Evolutionary conservation across 148 eudicot species (phyloP).

Genomic region (Hydrangea macrophylla): DNA sequence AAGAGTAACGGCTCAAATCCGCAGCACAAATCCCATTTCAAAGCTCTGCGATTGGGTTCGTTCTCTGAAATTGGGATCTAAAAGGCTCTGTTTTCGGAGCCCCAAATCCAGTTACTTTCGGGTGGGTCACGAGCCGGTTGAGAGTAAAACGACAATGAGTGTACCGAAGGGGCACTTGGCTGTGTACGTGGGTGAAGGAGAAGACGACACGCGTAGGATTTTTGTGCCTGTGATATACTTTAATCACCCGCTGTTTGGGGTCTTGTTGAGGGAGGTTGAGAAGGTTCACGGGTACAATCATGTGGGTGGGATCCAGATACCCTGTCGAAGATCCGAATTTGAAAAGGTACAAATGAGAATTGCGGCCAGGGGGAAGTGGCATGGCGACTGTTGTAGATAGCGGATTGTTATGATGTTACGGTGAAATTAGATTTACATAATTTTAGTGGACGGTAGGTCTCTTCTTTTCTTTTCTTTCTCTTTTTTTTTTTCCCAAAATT

Average conservation of each 20-base stretch:
- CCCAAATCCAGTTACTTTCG: constrained; percentile 23
- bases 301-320: constrained; percentile 52
- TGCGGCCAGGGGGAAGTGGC: constrained; percentile 23
- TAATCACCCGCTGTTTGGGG: constrained; percentile 58
- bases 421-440: too few species aligned
- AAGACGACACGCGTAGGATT: constrained; percentile 30
- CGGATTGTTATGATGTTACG: too few species aligned
- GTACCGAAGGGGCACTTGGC: constrained; percentile 57
- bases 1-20: constrained; percentile 10
- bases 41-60: constrained; percentile 17
- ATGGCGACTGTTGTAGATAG: too few species aligned
- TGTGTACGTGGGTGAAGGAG: constrained; percentile 41
- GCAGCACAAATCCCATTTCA: too few species aligned
- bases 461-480: too few species aligned
- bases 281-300: constrained; percentile 45
- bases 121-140: constrained; percentile 19
- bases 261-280: constrained; percentile 46
- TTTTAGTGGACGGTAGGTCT: too few species aligned
- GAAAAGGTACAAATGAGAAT: constrained; percentile 50
- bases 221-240: constrained; percentile 51
- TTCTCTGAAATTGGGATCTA: constrained; percentile 38
- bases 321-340: constrained; percentile 53
- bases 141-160: not conserved
- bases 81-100: constrained; percentile 19
- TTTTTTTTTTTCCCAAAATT: too few species aligned